A percentile compares a stretch with the other conserved stretches of the same genome.
Conservation (phyloP, 305 asterid species). For the Salvia sclarea region DNA sequence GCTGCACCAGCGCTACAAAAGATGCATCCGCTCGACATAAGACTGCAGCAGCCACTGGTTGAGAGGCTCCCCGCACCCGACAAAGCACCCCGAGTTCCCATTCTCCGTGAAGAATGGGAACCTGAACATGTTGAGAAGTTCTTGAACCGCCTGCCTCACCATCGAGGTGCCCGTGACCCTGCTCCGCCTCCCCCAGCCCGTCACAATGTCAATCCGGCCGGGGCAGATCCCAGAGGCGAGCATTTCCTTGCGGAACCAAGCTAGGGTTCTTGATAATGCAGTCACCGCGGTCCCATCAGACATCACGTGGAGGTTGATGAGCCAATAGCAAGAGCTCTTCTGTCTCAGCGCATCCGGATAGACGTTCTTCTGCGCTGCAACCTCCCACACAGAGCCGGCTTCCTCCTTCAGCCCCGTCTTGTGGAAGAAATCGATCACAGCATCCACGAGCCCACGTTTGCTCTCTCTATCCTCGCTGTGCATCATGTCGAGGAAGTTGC, state of each 20-base stretch:
- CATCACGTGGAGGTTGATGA: constrained; percentile 92
- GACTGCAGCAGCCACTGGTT: constrained; percentile 80
- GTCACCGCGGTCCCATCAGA: constrained; percentile 95
- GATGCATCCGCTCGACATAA: constrained; percentile 90
- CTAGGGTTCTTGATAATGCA: constrained; percentile 86
- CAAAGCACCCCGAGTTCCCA: constrained; percentile 88
- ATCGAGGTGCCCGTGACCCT: constrained; percentile 82
- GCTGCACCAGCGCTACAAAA: constrained; percentile 52
- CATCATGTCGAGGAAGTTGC: constrained; percentile 77
- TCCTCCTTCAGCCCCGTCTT: constrained; percentile 92
- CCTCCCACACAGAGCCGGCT: constrained; percentile 96
- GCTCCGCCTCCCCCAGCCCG: constrained; percentile 97
- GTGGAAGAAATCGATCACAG: constrained; percentile 87
- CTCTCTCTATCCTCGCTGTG: constrained; percentile 96
- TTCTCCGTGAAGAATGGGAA: constrained; percentile 74
- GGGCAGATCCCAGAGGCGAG: constrained; percentile 66
- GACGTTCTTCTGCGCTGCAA: constrained; percentile 79
- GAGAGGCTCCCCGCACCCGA: constrained; percentile 88
- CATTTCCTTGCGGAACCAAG: constrained; percentile 78
- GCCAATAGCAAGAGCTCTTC: constrained; percentile 83
- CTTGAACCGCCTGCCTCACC: constrained; percentile 78
- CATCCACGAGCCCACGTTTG: constrained; percentile 86
- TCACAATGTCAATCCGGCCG: constrained; percentile 75
- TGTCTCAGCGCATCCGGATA: constrained; percentile 86
- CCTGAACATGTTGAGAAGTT: constrained; percentile 64